These are phyloP conservation scores for Diversispora eburnea DNA, from an alignment of 192 early-diverging fungal genomes.

Conservation along the genomic window DNA sequence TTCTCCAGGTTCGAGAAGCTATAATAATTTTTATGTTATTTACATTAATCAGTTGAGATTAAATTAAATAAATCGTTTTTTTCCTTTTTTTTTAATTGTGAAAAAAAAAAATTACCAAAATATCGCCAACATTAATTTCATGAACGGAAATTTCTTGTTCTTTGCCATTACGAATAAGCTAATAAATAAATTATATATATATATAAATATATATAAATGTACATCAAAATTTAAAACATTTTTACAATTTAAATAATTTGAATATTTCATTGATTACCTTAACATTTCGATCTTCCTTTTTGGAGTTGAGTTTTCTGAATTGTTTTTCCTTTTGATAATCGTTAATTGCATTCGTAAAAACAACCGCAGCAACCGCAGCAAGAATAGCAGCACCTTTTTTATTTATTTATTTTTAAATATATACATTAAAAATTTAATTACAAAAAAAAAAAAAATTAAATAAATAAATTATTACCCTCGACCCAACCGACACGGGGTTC, in stretches of 20 bases:
- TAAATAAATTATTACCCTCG: constrained; percentile 32
- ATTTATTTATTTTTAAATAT: neutral
- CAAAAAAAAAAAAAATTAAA: neutral
- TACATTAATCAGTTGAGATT: neutral
- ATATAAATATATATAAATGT: too few species aligned
- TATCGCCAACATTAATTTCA: constrained; percentile 88
- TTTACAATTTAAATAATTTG: too few species aligned
- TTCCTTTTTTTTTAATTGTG: too few species aligned
- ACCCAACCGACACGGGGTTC: constrained; percentile 79
- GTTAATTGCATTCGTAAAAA: constrained; percentile 86
- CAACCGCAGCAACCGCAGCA: constrained; percentile 80
- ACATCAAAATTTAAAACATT: too few species aligned
- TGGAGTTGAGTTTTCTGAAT: constrained; percentile 82
- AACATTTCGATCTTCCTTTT: constrained; percentile 80
- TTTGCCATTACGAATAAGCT: constrained; percentile 66
- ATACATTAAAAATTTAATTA: too few species aligned
- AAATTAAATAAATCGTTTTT: too few species aligned
- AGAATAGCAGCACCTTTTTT: constrained; percentile 72
- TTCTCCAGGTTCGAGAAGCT: constrained; percentile 82
- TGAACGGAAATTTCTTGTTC: constrained; percentile 70
- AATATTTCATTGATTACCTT: constrained; percentile 40
- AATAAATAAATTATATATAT: neutral
- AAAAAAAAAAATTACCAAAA: constrained; percentile 49
- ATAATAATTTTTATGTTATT: neutral
- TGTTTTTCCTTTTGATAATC: constrained; percentile 87